Evolutionary conservation across 495 filamentous ascomycete genomes (phyloP).

Genomic region (Aspergillus biplanus): DNA sequence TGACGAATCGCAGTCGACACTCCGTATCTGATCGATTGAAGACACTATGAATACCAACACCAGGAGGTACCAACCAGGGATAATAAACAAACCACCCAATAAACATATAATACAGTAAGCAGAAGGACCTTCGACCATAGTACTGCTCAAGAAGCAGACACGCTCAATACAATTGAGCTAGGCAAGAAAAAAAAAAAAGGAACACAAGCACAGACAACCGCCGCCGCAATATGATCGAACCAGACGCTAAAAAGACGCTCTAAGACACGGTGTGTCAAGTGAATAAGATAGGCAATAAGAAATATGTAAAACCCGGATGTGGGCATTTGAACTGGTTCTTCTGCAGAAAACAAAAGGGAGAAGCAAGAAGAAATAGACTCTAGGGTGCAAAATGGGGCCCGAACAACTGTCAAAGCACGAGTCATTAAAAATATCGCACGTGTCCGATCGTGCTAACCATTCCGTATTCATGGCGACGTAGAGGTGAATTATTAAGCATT

Average conservation of each 20-base stretch:
- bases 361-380: neutral
- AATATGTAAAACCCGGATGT: neutral
- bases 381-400: slow-evolving; percentile 7
- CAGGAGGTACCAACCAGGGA: neutral
- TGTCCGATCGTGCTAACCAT: neutral
- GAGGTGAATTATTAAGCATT: slow-evolving; percentile 30
- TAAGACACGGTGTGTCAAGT: neutral
- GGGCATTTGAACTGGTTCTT: no score
- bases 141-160: neutral
- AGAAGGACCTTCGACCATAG: neutral
- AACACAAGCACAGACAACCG: neutral
- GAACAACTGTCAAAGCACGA: slow-evolving; percentile 10
- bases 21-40: no score
- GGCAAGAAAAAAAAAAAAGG: slow-evolving; percentile 4
- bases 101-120: neutral
- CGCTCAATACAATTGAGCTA: slow-evolving; percentile 10
- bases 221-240: slow-evolving; percentile 1
- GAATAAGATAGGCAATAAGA: neutral
- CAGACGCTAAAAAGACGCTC: slow-evolving; percentile 11
- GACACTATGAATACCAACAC: neutral
- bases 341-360: neutral
- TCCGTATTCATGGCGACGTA: slow-evolving; percentile 5
- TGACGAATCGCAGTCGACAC: neutral
- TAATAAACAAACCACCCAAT: slow-evolving; percentile 1
- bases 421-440: neutral